These are phyloP conservation scores for Taxawa tesnikishii DNA, from an alignment of 2,329 filamentous ascomycete species.

Conservation along the genomic window DNA sequence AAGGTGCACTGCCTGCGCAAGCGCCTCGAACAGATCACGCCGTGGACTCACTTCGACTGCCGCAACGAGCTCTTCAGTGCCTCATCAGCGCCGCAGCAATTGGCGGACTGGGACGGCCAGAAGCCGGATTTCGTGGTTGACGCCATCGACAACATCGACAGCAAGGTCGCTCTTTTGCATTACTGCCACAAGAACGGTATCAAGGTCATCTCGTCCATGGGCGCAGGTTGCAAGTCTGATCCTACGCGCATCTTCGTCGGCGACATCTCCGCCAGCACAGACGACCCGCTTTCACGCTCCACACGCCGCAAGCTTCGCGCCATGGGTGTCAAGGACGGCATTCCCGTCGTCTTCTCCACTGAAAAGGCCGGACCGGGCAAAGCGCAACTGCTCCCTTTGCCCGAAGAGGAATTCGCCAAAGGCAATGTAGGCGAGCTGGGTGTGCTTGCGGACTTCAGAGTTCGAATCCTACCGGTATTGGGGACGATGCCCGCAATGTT, in stretches of 20 bases:
- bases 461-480: constrained; percentile 86
- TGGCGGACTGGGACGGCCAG: constrained; percentile 53
- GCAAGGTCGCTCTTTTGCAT: constrained; percentile 79
- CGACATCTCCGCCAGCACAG: constrained; percentile 77
- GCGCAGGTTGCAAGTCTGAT: constrained; percentile 85
- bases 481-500: constrained; percentile 98
- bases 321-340: constrained; percentile 68
- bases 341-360: constrained; percentile 84
- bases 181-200: constrained; percentile 72
- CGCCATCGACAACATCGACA: constrained; percentile 97
- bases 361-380: constrained; percentile 87
- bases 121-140: constrained; percentile 84
- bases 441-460: constrained; percentile 82
- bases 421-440: constrained; percentile 77
- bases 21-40: constrained; percentile 72
- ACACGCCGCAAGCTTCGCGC: constrained; percentile 69
- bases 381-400: constrained; percentile 72
- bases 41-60: constrained; percentile 85
- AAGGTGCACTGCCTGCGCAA: constrained; percentile 80
- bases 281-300: constrained; percentile 77
- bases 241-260: constrained; percentile 77
- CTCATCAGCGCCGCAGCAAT: constrained; percentile 49
- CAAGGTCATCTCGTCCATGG: constrained; percentile 88
- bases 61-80: constrained; percentile 72
- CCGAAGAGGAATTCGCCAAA: constrained; percentile 78